Evolutionary conservation across 129 eudicot genomes (phyloP), one percentile per base, ranked within the genome.

Genomic region (Pittosporum tobira): DNA sequence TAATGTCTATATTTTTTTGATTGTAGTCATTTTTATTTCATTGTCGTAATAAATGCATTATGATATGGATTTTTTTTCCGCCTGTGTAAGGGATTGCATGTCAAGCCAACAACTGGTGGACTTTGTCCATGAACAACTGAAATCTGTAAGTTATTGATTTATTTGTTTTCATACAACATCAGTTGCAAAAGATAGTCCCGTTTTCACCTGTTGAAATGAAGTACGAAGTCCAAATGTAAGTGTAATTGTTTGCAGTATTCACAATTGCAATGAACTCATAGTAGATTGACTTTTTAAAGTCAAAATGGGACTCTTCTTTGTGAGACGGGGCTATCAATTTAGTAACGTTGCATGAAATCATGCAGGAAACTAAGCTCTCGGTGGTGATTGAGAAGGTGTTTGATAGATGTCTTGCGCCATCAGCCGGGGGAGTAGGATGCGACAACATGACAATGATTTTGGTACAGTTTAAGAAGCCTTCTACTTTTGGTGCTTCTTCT

Each of bases 381-480:
- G 69, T 53, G 14, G 74, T 88, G 25, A 81, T 94, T 25, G 88
- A 75, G 79, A 79, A 62, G 58, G 79, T 73, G 19, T 65, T 88
- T 28, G 95, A 88, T 68, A 58, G 64, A 67, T 84, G 95, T 50
- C 53, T 88, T 77, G 94, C 97, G 18, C 97, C 97, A 18, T 25
- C 90, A 26, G 69, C 83, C 8, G 87, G 85, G 4, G 88, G 87
- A 48, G 85, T 77, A 62, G 97, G 97, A 34, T 88, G 95, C 23
- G 97, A 88, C 74, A 84, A 88, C 77, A 84, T 88, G 97, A 88
- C 97, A 38, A 88, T 88, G 95, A 81, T 88, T 61, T 48, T 88
- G 61, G 81, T 84, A 51, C 95, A 84, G 66, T 82, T 88, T 49
- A 88, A 84, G 63, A 77, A 68, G 40, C 58, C 57, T 27, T 48